A percentile compares a stretch with the other conserved stretches of the same genome.
phyloP scores from a whole-genome alignment of 106 monocot species.

The Agapanthus africanus region DNA sequence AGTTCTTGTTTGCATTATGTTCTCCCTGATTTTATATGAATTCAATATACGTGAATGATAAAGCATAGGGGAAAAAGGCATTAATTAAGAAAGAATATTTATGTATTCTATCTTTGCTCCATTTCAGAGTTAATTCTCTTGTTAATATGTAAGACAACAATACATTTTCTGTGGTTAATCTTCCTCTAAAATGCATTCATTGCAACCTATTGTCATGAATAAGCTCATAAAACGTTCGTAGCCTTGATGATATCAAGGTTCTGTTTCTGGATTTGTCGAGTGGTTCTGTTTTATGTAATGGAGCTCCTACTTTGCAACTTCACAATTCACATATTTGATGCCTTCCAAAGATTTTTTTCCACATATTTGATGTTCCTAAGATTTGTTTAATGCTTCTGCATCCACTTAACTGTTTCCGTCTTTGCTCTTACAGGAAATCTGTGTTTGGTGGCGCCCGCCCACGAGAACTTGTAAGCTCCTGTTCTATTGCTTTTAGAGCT shows the following conservation, averaged over 20 bases:
- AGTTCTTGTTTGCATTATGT: background rate
- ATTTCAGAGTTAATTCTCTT: background rate
- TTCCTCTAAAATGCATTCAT: background rate
- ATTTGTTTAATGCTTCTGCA: background rate
- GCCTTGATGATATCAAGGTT: background rate
- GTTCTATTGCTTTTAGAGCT: background rate
- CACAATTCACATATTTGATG: too few species aligned
- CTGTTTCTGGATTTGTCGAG: too few species aligned
- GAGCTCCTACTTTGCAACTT: too few species aligned
- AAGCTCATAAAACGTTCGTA: background rate
- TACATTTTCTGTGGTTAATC: background rate
- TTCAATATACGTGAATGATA: background rate
- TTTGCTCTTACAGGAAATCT: constrained; percentile 44
- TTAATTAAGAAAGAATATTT: too few species aligned
- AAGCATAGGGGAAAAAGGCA: background rate
- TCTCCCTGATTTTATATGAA: background rate
- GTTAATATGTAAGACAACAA: background rate
- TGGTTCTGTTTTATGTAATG: too few species aligned
- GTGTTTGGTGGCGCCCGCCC: constrained; percentile 92
- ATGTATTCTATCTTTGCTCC: background rate
- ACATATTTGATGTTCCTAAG: too few species aligned
- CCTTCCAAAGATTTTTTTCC: too few species aligned
- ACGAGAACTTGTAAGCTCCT: constrained; percentile 56
- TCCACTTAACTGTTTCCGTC: background rate
- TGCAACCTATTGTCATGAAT: background rate